Evolutionary conservation across 306 rosid genomes (phyloP).

Genomic region (Quercus aquifolioides): DNA sequence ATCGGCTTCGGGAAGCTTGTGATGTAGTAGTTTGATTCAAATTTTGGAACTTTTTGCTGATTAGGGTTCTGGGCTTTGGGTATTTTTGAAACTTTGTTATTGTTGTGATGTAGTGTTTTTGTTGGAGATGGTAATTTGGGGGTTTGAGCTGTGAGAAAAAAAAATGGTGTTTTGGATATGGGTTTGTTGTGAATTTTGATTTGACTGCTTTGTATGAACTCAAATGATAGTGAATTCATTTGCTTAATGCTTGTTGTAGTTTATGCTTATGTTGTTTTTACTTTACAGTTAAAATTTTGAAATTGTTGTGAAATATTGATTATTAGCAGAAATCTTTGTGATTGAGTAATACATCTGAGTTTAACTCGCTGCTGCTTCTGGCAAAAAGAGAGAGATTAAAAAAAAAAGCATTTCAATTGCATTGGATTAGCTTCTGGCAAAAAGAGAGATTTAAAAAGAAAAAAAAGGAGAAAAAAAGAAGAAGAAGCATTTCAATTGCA

Average conservation of each 20-base stretch:
- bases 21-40: not conserved
- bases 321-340: not conserved
- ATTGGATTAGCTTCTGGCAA: no score
- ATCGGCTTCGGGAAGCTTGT: not conserved
- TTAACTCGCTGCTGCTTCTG: not conserved
- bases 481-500: not conserved
- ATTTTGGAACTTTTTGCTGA: not conserved
- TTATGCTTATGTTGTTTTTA: not conserved
- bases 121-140: not conserved
- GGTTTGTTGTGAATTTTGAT: not conserved
- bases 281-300: not conserved
- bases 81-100: not conserved
- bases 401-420: not conserved
- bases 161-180: not conserved
- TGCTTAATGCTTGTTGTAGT: slow-evolving; percentile 4
- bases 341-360: not conserved
- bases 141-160: not conserved
- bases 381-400: not conserved
- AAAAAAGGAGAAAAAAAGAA: not conserved
- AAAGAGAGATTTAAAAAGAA: not conserved
- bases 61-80: not conserved
- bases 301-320: not conserved
- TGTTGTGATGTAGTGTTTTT: not conserved
- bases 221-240: slow-evolving; percentile 7
- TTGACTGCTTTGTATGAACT: slow-evolving; percentile 3